Base-by-base conservation (phyloP, 441 rosid genomes). In the Populus hybrid region DNA sequence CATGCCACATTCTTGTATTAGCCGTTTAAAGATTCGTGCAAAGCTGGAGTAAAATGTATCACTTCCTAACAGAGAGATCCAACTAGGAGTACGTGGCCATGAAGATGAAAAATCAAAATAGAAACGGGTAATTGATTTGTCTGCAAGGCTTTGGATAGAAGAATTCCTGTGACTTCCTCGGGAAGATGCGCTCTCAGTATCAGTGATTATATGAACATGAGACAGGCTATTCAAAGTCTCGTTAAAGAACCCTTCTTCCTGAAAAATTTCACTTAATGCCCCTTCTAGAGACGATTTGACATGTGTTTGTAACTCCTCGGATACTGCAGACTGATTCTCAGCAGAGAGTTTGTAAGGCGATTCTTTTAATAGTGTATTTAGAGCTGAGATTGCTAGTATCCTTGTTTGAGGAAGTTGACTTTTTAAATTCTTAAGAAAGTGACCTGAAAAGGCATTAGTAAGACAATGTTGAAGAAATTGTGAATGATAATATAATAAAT, bases 361-460 rank as follows among this genome's bases (percentile, higher is more conserved):
- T 82, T 95, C 99, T 91, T 93, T 95, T 78, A 97, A 83, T 77
- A 97, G 87, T 24, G 90, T 97, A 85, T 97, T 97, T 74, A 97
- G 85, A 74, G 99, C 99, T 18, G 99, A 95, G 73, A 97, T 97
- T 81, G 99, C 97, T 79, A 97, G 97, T 81, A 97, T 91, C 86
- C 99, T 97, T 69, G 98, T 95, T 87, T 97, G 99, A 77, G 99
- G 99, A 87, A 97, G 99, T 78, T 97, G 99, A 84, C 99, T 97
- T 81, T 92, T 97, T 78, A 97, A 86, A 84, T 88, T 97, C 88
- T 90, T 97, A 67, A 97, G 85, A 88, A 97, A 97, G 82, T 97
- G 99, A 75, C 99, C 99, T 97, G 92, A 76, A 82, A 81, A 82
- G 79, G 74, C 12, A 87, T 64, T 59, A 81, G 76, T 73, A 86